phyloP scores from a whole-genome alignment of 345 rosid species.

The Corymbia maculata region DNA sequence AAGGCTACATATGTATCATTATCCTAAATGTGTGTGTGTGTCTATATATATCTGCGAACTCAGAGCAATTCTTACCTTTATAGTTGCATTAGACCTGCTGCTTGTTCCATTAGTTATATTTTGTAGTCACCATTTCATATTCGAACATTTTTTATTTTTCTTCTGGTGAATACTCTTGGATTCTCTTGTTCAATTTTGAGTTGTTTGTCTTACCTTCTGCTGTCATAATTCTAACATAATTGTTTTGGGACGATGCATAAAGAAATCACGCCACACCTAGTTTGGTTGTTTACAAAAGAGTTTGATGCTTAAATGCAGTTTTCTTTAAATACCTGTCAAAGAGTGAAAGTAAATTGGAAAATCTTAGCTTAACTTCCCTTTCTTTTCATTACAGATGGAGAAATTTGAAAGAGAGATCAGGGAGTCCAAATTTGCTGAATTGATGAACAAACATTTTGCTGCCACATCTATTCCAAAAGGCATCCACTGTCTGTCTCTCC shows the following conservation, averaged over 20 bases:
- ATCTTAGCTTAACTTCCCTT: neutral
- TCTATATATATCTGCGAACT: neutral
- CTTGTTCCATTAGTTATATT: neutral
- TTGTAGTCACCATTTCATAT: neutral
- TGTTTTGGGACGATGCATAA: neutral
- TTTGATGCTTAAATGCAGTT: neutral
- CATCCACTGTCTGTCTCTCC: slow-evolving; percentile 88
- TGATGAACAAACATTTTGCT: slow-evolving; percentile 97
- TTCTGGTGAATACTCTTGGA: neutral
- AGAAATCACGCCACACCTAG: neutral
- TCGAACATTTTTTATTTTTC: neutral
- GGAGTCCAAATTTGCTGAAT: slow-evolving; percentile 80
- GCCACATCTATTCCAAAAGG: slow-evolving; percentile 99
- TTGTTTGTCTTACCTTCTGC: neutral
- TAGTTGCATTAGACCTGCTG: neutral
- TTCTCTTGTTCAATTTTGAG: neutral
- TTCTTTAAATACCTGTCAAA: neutral
- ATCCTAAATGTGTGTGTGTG: neutral
- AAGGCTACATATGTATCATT: neutral
- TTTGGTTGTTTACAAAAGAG: neutral
- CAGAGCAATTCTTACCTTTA: neutral
- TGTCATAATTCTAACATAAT: neutral
- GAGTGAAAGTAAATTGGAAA: neutral
- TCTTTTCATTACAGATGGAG: slow-evolving; percentile 54
- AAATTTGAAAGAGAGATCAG: slow-evolving; percentile 76